These are phyloP conservation scores for Scenedesmus sp. DNA, from an alignment of 163 green algal species.

Conservation along the genomic window DNA sequence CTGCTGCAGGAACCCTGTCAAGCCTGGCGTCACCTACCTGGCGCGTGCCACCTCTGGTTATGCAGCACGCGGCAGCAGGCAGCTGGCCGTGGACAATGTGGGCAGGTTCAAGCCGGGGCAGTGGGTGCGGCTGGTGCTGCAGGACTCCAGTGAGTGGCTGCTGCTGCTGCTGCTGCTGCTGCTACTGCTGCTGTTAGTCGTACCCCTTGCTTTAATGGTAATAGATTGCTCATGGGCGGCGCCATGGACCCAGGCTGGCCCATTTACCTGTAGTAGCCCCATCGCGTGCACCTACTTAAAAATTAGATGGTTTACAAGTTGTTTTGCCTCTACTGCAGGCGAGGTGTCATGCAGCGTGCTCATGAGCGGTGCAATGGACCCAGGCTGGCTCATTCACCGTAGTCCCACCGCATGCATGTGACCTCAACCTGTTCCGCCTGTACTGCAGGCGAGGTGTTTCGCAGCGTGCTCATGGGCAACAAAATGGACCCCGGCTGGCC, in stretches of 20 bases:
- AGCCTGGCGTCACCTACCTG: background rate
- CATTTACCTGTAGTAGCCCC: no score
- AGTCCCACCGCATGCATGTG: no score
- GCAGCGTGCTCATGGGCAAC: background rate
- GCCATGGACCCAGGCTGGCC: no score
- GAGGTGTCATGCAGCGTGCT: no score
- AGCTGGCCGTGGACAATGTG: background rate
- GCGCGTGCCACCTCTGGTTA: background rate
- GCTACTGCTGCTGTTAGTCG: background rate
- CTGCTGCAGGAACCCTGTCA: constrained; percentile 5
- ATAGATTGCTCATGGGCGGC: no score
- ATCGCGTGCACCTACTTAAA: no score
- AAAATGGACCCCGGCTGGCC: constrained; percentile 23
- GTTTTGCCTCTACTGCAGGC: no score
- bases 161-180: background rate
- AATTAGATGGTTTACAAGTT: no score
- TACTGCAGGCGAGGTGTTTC: background rate
- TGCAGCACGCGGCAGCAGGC: background rate
- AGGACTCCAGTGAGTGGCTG: background rate
- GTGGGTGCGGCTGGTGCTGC: constrained; percentile 21
- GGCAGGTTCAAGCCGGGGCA: background rate
- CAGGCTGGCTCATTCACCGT: no score
- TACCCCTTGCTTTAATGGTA: no score
- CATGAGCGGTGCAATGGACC: no score
- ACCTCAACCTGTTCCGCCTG: background rate